Base-by-base conservation (phyloP, 805 yeast species). In the Cyberlindnera americana region DNA sequence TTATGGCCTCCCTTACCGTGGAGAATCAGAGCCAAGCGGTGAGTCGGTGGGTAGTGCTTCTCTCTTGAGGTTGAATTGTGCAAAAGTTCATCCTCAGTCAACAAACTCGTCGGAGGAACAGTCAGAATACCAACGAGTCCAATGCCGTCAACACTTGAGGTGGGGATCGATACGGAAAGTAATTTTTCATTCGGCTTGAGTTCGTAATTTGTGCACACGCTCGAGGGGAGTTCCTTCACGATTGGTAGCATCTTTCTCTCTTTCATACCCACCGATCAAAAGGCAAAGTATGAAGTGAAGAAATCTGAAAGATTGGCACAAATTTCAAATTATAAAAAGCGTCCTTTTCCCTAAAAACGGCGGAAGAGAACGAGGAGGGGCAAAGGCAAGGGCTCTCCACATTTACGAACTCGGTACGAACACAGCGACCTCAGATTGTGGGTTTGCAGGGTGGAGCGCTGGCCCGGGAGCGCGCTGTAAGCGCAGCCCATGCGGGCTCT, bases 1-100 rank as follows among this genome's bases (percentile, higher is more conserved):
- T 87, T 76, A 57, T 90, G 95, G 0, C 95, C 95, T 1, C 81
- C 90, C 46, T 76, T 83, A 2, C 97, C 97, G 58, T 90, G 97
- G n/a, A 78, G 49, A 14, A 89, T 55, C 6, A 89, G 56, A 0
- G 81, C 87, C 28, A 74, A 67, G 43, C 73, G 70, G 41, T 66
- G 70, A 6, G 75, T 70, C 6, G 69, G 60, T 9, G 65, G 65
- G 22, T 59, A 54, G 37, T 49, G 45, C 5, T 47, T 27, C 36
- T 40, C 47, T 0, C 22, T 19, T 12, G 44, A 33, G 4, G 46
- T 37, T 14, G 46, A 43, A 11, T 30, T 41, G 8, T 21, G 32
- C 3, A 40, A 24, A n/a, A 51, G 32, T 27, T 48, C 50, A 3
- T 44, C 47, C 17, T 52, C 56, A 12, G 46, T 47, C 5, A 48